Evolutionary conservation across 768 basidiomycete genomes (phyloP).

Genomic region (Lentinus brumalis): DNA sequence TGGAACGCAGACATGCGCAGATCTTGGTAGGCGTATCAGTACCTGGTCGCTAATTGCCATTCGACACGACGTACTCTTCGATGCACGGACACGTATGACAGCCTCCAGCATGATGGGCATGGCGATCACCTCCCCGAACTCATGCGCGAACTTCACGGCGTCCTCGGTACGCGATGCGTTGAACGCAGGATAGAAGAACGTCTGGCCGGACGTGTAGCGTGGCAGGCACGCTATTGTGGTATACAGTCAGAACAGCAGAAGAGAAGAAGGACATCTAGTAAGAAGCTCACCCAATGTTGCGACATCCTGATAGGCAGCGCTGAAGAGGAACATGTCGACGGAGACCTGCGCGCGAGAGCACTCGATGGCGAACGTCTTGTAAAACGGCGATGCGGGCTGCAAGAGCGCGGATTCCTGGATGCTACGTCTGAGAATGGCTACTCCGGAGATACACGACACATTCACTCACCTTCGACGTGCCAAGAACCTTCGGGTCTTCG

Average conservation of each 20-base stretch:
- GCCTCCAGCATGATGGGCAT: constrained; percentile 96
- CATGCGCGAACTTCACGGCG: constrained; percentile 97
- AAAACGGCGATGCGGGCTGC: constrained; percentile 92
- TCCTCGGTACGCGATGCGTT: constrained; percentile 94
- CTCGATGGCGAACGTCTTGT: constrained; percentile 98
- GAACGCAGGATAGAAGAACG: constrained; percentile 98
- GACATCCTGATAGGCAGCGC: constrained; percentile 91
- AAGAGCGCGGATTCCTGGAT: constrained; percentile 85
- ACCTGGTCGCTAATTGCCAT: not conserved
- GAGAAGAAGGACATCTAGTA: not conserved
- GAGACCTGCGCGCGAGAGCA: constrained; percentile 96
- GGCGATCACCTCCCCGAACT: constrained; percentile 90
- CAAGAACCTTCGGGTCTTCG: constrained; percentile 94
- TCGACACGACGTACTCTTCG: constrained; percentile 61
- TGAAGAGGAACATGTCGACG: constrained; percentile 99
- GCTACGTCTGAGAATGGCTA: not conserved
- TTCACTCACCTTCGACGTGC: constrained; percentile 78
- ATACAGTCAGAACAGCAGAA: not conserved
- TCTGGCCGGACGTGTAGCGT: constrained; percentile 97
- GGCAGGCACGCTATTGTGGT: constrained; percentile 74
- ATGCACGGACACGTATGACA: constrained; percentile 97
- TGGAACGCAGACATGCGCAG: constrained; percentile 97
- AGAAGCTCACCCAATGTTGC: constrained; percentile 74
- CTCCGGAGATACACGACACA: too few species aligned
- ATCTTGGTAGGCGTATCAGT: constrained; percentile 43